These are phyloP conservation scores for Tylopilus balloui DNA, from an alignment of 768 basidiomycete genomes.

Conservation along the genomic window DNA sequence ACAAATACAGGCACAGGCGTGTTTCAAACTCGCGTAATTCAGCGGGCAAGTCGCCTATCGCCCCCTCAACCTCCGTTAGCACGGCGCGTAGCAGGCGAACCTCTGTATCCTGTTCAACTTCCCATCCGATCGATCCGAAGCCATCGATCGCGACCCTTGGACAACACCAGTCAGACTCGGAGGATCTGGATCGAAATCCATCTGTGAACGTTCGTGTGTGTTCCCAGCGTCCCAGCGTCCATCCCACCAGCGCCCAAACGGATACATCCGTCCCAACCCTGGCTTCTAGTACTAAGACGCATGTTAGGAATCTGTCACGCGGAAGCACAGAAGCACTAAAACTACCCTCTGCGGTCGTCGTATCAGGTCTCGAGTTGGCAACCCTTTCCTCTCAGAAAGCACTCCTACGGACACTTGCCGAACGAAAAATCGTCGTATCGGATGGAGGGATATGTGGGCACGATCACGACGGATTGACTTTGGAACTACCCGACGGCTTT, in stretches of 20 bases:
- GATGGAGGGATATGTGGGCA: constrained; percentile 14
- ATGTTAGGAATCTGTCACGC: constrained; percentile 13
- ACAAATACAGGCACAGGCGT: constrained; percentile 20
- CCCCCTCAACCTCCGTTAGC: constrained; percentile 13
- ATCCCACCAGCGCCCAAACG: constrained; percentile 9
- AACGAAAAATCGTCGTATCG: constrained; percentile 46
- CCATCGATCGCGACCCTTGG: constrained; percentile 14
- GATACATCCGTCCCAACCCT: constrained; percentile 16
- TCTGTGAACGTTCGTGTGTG: neutral
- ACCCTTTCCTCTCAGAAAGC: constrained; percentile 52
- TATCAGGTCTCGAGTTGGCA: constrained; percentile 68
- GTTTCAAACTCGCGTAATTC: constrained; percentile 21
- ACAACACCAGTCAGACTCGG: constrained; percentile 14
- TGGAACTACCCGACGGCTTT: constrained; percentile 56
- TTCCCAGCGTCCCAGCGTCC: constrained; percentile 10
- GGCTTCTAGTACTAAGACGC: constrained; percentile 6
- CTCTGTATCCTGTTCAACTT: constrained; percentile 22
- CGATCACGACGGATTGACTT: constrained; percentile 28
- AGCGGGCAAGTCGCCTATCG: constrained; percentile 14
- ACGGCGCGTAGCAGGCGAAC: constrained; percentile 26
- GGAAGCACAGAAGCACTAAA: constrained; percentile 23
- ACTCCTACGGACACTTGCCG: constrained; percentile 48
- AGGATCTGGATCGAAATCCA: constrained; percentile 7
- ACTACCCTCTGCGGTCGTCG: constrained; percentile 57
- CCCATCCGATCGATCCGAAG: constrained; percentile 17